phyloP scores from a whole-genome alignment of 129 eudicot genomes.

The Apium graveolens region DNA sequence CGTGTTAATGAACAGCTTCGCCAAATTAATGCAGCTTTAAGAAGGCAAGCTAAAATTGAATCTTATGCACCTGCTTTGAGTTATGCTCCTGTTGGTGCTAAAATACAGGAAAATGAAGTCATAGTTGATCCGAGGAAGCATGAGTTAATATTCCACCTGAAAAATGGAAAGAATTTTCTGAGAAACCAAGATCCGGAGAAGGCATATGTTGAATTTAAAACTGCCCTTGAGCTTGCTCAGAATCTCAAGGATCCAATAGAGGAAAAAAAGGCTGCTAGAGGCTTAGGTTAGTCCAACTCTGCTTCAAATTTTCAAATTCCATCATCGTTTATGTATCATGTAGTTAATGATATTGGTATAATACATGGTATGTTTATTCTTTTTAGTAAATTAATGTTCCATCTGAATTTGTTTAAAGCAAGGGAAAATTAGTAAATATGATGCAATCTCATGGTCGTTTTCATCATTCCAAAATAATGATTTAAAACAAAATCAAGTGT shows the following conservation, averaged over 20 bases:
- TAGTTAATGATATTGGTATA: not conserved
- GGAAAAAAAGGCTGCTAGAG: slow-evolving; percentile 98
- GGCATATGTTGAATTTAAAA: slow-evolving; percentile 68
- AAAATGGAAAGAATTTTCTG: slow-evolving; percentile 69
- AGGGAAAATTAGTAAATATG: not conserved
- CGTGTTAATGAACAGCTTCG: slow-evolving; percentile 83
- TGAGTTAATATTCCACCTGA: slow-evolving; percentile 60
- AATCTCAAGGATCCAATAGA: slow-evolving; percentile 62
- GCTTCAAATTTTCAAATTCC: not conserved
- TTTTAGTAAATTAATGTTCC: not conserved
- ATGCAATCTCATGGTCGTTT: not conserved
- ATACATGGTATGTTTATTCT: not conserved
- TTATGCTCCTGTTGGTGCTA: slow-evolving; percentile 78
- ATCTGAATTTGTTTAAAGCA: not conserved
- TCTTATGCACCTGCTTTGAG: slow-evolving; percentile 93
- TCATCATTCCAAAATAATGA: not conserved
- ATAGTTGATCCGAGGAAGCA: slow-evolving; percentile 81
- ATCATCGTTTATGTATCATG: not conserved
- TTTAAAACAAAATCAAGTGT: not conserved
- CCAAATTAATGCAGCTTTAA: slow-evolving; percentile 86
- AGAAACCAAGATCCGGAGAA: slow-evolving; percentile 76
- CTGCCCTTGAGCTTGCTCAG: slow-evolving; percentile 89
- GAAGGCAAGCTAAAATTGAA: slow-evolving; percentile 98
- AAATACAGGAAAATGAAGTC: slow-evolving; percentile 66
- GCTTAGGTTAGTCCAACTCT: slow-evolving; percentile 51